These are phyloP conservation scores for Trichoderma sp. DNA, from an alignment of 2,329 filamentous ascomycete species.

Conservation along the genomic window DNA sequence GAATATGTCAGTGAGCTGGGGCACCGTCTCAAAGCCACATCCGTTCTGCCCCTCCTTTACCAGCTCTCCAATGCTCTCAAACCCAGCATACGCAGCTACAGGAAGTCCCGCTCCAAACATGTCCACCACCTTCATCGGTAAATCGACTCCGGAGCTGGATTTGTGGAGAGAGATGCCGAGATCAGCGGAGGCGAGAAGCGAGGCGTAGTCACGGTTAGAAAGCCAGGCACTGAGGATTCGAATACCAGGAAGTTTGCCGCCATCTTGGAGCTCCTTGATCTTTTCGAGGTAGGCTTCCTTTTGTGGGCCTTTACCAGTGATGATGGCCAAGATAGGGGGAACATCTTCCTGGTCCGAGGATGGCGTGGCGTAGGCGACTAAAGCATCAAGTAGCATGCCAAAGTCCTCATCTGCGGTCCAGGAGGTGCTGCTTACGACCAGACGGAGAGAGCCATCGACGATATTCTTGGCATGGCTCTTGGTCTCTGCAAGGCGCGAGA, in stretches of 20 bases:
- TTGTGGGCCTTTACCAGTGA: slow-evolving; percentile 90
- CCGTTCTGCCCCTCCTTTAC: slow-evolving; percentile 86
- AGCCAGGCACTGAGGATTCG: slow-evolving; percentile 82
- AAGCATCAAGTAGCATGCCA: slow-evolving; percentile 75
- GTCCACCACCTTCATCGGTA: slow-evolving; percentile 99
- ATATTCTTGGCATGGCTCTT: slow-evolving; percentile 57
- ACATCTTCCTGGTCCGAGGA: slow-evolving; percentile 40
- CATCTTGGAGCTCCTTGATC: slow-evolving; percentile 59
- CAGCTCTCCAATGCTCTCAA: slow-evolving; percentile 87
- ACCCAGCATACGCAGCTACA: slow-evolving; percentile 80
- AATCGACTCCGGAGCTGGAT: slow-evolving; percentile 88
- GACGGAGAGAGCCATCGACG: slow-evolving; percentile 54
- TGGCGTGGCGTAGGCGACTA: slow-evolving; percentile 67
- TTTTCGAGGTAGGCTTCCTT: slow-evolving; percentile 69
- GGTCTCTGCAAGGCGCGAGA: slow-evolving; percentile 65
- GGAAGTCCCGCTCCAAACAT: slow-evolving; percentile 96
- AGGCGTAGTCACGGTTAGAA: slow-evolving; percentile 78
- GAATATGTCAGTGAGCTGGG: slow-evolving; percentile 63
- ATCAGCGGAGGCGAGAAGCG: slow-evolving; percentile 78
- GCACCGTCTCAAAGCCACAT: slow-evolving; percentile 72
- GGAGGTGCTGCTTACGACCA: slow-evolving; percentile 90
- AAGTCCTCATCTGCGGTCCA: slow-evolving; percentile 99
- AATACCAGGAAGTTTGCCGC: slow-evolving; percentile 65
- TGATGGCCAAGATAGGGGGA: slow-evolving; percentile 78
- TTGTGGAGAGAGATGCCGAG: slow-evolving; percentile 89